Evolutionary conservation across 78 protist species (phyloP), one percentile per base, ranked within the genome.

Genomic region (Dictyostelium firmibasis): DNA sequence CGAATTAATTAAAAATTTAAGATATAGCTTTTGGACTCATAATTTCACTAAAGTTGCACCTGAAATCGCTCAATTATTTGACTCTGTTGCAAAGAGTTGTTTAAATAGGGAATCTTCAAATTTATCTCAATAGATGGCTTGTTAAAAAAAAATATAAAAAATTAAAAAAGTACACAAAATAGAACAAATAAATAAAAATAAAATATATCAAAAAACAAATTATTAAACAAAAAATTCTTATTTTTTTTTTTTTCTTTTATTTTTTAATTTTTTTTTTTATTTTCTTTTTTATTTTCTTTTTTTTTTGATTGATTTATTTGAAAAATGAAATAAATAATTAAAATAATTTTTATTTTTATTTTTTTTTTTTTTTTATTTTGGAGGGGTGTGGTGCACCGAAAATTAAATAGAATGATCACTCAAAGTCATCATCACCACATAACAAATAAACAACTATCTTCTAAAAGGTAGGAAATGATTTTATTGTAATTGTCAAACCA

Each of bases 11-110:
- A 95, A 98, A 83, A 98, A 99, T 87, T 96, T 97, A 41, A 33
- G 98, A 25, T 98, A 98, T 97, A 57, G 91, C 81, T 98, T 98
- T 81, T 98, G 99, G 99, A 4, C 69, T 31, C 98, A 97, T 43
- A 25, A 36, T 31, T 98, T 98, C 50, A 98, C 97, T 31, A 84
- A 91, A 53, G 83, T 97, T 79, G 98, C 98, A 10, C 98, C 98
- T 18, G 99, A 99, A 94, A 97, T 99, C 74, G 97, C 96, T 94
- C 53, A 83, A n/a, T 92, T 99, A 47, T 98, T 99, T 96, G 98
- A 98, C 62, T 83, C 97, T 4, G 99, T 99, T 25, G 97, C 97
- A 4, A 77, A 93, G 44, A 81, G 91, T 88, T 96, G 98, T 92
- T 83, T 83, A 64, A 92, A 64, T 62, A 92, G 92, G 78, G 95